Evolutionary conservation across 1,284 basidiomycete species (phyloP), one percentile per base, ranked within the genome.

Genomic region (Athelia psychrophila): DNA sequence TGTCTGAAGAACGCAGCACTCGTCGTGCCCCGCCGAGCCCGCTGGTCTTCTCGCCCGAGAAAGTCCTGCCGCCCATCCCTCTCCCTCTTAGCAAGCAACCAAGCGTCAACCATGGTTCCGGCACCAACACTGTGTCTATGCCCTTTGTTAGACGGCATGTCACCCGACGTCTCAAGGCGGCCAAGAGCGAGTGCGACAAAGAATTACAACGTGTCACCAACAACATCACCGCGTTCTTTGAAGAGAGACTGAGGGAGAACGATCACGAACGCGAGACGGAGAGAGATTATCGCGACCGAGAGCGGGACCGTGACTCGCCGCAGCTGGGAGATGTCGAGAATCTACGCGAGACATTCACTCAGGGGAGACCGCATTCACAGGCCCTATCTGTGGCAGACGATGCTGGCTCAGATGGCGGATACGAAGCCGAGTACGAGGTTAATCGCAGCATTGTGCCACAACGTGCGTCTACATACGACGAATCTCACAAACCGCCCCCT

Each of bases 141-240:
- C 87, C 91, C 44, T 96, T 95, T 62, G 95, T 98, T 55, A 81
- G 92, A 51, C 84, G 93, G 54, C 95, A 98, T 74, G 93, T 98
- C 62, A 93, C 91, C 46, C 85, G 94, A 60, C 88, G 96, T 51
- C 85, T 98, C 67, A 91, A 90, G 69, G 88, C 88, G 1, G 95
- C 96, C 53, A 99, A 99, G 76, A 86, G 90, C 51, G 90, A 92
- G 59, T 99, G 96, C 75, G 95, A 99, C 80, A 91, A 91, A 72
- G 94, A 97, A 64, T 81, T 99, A 12, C 86, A 88, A 64, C 88
- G 92, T 61, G 91, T 98, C 62, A 91, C 96, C 50, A 88, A 91
- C 66, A 91, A 87, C 53, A 95, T 99, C 75, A 96, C 95, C 55
- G 73, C 84, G 25, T 98, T 93, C 72, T 97, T 98, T 60, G 96